Percentiles rank a stretch among this genome's conserved stretches.
These are phyloP conservation scores for Phialophora expanda DNA, from an alignment of 2,329 filamentous ascomycete species.

Conservation along the genomic window DNA sequence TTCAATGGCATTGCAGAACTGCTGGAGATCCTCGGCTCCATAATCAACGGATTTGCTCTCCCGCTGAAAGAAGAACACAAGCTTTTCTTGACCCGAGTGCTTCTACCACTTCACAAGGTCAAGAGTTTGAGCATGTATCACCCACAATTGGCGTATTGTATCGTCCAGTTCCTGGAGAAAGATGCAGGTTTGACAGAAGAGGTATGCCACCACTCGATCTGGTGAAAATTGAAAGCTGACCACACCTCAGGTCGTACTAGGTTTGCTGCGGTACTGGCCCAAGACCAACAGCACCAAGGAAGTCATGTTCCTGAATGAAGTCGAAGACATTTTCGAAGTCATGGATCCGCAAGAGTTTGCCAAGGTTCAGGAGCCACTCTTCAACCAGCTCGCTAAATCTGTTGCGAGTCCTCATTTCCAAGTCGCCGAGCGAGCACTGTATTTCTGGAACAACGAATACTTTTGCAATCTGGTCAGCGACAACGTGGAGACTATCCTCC, in stretches of 20 bases:
- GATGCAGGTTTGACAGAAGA: slow-evolving; percentile 97
- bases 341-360: slow-evolving; percentile 99
- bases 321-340: slow-evolving; percentile 99
- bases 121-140: slow-evolving; percentile 99
- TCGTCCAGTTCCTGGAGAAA: slow-evolving; percentile 98
- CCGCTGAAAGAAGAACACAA: slow-evolving; percentile 99
- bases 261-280: slow-evolving; percentile 94
- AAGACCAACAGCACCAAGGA: slow-evolving; percentile 99
- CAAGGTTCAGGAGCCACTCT: slow-evolving; percentile 96
- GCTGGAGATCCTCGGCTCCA: slow-evolving; percentile 94
- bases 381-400: slow-evolving; percentile 96
- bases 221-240: slow-evolving; percentile 25
- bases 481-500: slow-evolving; percentile 96
- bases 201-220: slow-evolving; percentile 55
- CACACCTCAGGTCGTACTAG: slow-evolving; percentile 76
- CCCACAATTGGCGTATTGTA: slow-evolving; percentile 96
- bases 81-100: slow-evolving; percentile 89
- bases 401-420: slow-evolving; percentile 99
- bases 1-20: slow-evolving; percentile 98
- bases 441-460: slow-evolving; percentile 99
- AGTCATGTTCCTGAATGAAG: slow-evolving; percentile 99
- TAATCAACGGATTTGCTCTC: slow-evolving; percentile 97
- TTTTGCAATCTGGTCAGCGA: slow-evolving; percentile 99
- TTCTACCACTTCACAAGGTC: slow-evolving; percentile 94
- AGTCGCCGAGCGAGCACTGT: slow-evolving; percentile 93